Percentiles rank a stretch among this genome's conserved stretches.
These are phyloP conservation scores for Nakaseomyces delphensis DNA, from an alignment of 1,139 yeast genomes.

Conservation along the genomic window DNA sequence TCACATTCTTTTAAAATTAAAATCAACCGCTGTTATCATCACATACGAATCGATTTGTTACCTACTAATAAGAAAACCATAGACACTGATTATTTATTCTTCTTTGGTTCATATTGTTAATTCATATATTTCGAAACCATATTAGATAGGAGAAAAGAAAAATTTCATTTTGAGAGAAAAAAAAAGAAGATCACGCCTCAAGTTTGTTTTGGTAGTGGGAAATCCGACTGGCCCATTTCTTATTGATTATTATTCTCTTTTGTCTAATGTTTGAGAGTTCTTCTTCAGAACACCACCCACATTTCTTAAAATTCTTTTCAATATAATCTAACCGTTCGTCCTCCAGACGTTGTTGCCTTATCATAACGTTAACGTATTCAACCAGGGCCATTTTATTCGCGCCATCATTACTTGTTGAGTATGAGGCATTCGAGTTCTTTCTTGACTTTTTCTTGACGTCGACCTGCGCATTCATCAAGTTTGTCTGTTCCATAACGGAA, in stretches of 20 bases:
- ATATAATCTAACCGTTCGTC: constrained; percentile 15
- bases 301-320: constrained; percentile 12
- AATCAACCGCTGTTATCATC: too few relatives aligned
- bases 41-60: too few relatives aligned
- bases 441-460: neutral
- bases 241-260: constrained; percentile 17
- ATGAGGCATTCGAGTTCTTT: constrained; percentile 1
- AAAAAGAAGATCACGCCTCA: neutral
- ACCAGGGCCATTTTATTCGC: neutral
- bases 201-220: constrained; percentile 11
- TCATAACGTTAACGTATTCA: constrained; percentile 13
- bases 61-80: too few relatives aligned
- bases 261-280: constrained; percentile 14
- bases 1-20: too few relatives aligned
- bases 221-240: constrained; percentile 20
- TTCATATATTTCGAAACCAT: too few relatives aligned
- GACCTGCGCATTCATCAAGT: neutral
- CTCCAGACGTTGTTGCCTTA: constrained; percentile 16
- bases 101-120: too few relatives aligned
- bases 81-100: too few relatives aligned
- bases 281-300: constrained; percentile 18
- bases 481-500: neutral
- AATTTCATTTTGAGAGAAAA: neutral
- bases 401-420: neutral
- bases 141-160: neutral